Conservation (phyloP, 2,329 filamentous ascomycete species). For the Lecanicillium sp. region DNA sequence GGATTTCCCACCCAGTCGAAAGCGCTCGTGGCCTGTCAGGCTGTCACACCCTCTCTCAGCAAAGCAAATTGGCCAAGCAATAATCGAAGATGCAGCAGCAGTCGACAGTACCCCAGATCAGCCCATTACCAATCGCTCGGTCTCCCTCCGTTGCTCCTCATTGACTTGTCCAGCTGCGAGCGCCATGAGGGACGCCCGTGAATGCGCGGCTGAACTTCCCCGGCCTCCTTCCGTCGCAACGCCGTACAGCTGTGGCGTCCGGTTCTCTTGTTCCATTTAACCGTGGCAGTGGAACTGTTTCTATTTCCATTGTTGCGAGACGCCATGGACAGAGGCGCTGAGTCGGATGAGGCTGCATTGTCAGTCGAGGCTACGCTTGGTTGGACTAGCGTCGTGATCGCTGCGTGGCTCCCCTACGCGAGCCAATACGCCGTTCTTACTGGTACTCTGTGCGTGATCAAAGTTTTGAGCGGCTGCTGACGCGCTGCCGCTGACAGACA, state of each 20-base stretch:
- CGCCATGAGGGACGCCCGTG: not conserved
- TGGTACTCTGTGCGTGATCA: no score
- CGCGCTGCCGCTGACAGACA: no score
- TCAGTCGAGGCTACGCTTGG: conserved; percentile 8
- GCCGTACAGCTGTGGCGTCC: conserved; percentile 9
- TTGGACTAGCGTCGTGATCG: conserved; percentile 4
- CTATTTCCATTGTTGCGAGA: not conserved
- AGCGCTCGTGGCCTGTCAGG: no score
- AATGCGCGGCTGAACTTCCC: not conserved
- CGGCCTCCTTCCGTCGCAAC: conserved; percentile 8
- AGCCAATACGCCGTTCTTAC: no score
- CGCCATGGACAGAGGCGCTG: not conserved
- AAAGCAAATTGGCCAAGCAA: not conserved
- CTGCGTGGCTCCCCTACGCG: not conserved
- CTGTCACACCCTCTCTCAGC: no score
- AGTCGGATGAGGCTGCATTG: not conserved
- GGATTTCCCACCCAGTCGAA: no score
- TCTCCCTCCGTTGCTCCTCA: conserved; percentile 6
- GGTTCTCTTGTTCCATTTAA: not conserved
- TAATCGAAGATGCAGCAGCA: conserved; percentile 10
- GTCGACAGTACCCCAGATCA: conserved; percentile 7
- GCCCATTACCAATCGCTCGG: conserved; percentile 12
- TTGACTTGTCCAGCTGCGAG: conserved; percentile 5
- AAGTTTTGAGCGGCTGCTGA: no score
- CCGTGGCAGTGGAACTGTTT: not conserved